A percentile compares a stretch with the other conserved stretches of the same genome.
These are phyloP conservation scores for Candida maris DNA, from an alignment of 805 yeast species.

Conservation along the genomic window DNA sequence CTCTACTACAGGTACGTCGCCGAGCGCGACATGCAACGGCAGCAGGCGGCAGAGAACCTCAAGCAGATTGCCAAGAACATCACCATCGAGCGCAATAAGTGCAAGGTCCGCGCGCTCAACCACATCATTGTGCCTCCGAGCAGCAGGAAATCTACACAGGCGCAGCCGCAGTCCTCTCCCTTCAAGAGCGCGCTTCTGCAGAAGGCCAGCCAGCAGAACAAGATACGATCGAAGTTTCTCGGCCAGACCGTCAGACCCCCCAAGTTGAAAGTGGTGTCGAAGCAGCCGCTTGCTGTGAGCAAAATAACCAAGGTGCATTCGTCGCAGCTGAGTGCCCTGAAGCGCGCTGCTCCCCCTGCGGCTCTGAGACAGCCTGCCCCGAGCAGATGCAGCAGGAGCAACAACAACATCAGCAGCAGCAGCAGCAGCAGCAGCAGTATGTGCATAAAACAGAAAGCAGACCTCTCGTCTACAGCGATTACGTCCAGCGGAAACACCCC, in stretches of 20 bases:
- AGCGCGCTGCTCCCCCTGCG: slow-evolving; percentile 1
- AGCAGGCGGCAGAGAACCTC: slow-evolving; percentile 42
- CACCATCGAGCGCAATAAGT: slow-evolving; percentile 38
- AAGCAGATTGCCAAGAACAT: slow-evolving; percentile 39
- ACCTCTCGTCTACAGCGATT: slow-evolving; percentile 1
- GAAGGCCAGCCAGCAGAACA: slow-evolving; percentile 30
- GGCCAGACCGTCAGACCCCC: slow-evolving; percentile 12
- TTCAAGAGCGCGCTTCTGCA: slow-evolving; percentile 30
- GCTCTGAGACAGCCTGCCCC: neutral
- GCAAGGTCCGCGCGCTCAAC: slow-evolving; percentile 34
- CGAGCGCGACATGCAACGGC: slow-evolving; percentile 42
- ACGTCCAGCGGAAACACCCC: neutral
- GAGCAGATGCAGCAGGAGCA: too few species aligned
- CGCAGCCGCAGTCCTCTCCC: slow-evolving; percentile 12
- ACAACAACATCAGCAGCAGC: too few species aligned
- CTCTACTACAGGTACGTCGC: slow-evolving; percentile 37
- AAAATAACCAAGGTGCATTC: slow-evolving; percentile 14
- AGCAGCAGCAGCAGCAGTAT: neutral
- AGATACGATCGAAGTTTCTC: slow-evolving; percentile 20
- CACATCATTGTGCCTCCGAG: slow-evolving; percentile 23
- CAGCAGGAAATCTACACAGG: slow-evolving; percentile 8
- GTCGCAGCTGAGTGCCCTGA: slow-evolving; percentile 4
- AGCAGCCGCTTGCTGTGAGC: slow-evolving; percentile 8
- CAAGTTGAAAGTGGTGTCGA: slow-evolving; percentile 7
- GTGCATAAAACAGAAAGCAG: slow-evolving; percentile 3